phyloP scores from a whole-genome alignment of 2,329 filamentous ascomycete species.

The Alternaria angustiovoidea region DNA sequence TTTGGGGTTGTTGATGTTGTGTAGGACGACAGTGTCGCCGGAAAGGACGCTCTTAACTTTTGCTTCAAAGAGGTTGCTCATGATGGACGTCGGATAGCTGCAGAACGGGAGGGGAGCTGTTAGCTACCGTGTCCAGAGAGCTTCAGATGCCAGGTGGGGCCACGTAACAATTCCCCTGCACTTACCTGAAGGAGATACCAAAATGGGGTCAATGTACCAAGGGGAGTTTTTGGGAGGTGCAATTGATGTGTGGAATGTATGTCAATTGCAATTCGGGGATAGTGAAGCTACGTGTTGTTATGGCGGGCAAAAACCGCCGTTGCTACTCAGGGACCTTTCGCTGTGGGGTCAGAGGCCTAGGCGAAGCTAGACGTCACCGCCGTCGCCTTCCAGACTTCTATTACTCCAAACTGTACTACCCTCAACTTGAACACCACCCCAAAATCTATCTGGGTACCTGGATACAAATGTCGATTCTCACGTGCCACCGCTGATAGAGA shows the following conservation, averaged over 20 bases:
- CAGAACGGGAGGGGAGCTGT: slow-evolving; percentile 23
- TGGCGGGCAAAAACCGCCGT: slow-evolving; percentile 21
- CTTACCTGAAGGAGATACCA: slow-evolving; percentile 16
- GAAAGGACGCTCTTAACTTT: slow-evolving; percentile 91
- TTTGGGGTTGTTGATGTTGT: slow-evolving; percentile 79
- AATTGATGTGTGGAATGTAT: slow-evolving; percentile 17
- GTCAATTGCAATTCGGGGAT: slow-evolving; percentile 7
- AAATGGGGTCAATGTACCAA: slow-evolving; percentile 5
- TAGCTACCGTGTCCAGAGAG: slow-evolving; percentile 40
- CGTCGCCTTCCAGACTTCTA: background rate
- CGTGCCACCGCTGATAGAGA: background rate
- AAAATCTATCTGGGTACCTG: background rate
- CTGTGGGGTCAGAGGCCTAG: slow-evolving; percentile 24
- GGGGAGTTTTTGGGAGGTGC: slow-evolving; percentile 3
- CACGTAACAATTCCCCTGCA: slow-evolving; percentile 6
- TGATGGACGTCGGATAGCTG: slow-evolving; percentile 26
- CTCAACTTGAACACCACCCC: background rate
- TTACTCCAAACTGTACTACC: background rate
- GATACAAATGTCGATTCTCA: background rate
- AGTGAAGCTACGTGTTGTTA: slow-evolving; percentile 23
- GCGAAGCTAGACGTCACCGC: slow-evolving; percentile 20
- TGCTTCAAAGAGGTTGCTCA: slow-evolving; percentile 51
- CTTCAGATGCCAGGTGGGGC: slow-evolving; percentile 15
- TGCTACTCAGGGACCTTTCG: slow-evolving; percentile 17
- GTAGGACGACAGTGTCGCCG: slow-evolving; percentile 88